Percentiles rank a stretch among this genome's conserved stretches.
Conservation (phyloP, 108 stramenopile genomes). For the Cyclotella baltica region DNA sequence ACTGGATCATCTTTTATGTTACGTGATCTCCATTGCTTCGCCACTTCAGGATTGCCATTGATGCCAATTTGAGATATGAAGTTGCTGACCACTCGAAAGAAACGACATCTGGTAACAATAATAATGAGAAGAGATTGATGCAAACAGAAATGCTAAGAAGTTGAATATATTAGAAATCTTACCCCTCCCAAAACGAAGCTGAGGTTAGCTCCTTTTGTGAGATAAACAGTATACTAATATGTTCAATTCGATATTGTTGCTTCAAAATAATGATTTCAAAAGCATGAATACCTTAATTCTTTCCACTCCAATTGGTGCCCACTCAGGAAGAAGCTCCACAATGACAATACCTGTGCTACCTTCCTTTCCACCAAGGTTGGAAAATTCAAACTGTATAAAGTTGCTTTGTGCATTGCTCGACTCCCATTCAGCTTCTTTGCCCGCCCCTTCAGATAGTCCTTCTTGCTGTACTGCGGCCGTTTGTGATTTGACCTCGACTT, state of each 20-base stretch:
- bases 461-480: too few species aligned
- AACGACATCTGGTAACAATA: conserved; percentile 30
- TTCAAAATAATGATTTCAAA: background rate
- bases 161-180: conserved; percentile 3
- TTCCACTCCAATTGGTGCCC: conserved; percentile 33
- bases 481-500: conserved; percentile 1
- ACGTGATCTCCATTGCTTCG: conserved; percentile 21
- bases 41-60: conserved; percentile 41
- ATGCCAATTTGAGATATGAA: conserved; percentile 73
- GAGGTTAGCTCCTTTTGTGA: conserved; percentile 6
- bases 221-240: background rate
- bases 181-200: conserved; percentile 33
- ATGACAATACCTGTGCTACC: conserved; percentile 47
- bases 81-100: conserved; percentile 59
- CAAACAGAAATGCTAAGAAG: conserved; percentile 32
- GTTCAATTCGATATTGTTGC: background rate
- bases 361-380: conserved; percentile 49
- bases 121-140: conserved; percentile 49
- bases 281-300: conserved; percentile 22
- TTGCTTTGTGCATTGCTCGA: conserved; percentile 27
- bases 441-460: background rate
- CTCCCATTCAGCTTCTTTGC: background rate
- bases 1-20: conserved; percentile 57
- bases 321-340: conserved; percentile 24
- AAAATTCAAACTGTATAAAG: conserved; percentile 51